A percentile compares a stretch with the other conserved stretches of the same genome.
Conservation (phyloP, 305 asterid species). For the Withania somnifera region DNA sequence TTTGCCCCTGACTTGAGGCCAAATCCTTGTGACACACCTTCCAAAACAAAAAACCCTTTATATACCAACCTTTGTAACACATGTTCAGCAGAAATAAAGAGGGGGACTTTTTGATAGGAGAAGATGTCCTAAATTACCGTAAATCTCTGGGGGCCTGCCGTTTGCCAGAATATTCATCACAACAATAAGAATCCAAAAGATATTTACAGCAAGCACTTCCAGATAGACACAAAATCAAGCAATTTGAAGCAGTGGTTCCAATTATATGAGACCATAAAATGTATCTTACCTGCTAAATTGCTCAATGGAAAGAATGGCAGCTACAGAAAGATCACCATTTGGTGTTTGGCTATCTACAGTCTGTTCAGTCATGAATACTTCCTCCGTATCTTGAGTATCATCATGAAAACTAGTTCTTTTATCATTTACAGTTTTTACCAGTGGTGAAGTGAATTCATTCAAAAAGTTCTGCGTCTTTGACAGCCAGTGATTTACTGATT, state of each 20-base stretch:
- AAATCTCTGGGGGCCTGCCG: background rate
- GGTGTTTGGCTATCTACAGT: slow-evolving; percentile 60
- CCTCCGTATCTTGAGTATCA: slow-evolving; percentile 41
- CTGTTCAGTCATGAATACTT: slow-evolving; percentile 56
- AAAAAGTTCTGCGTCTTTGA: slow-evolving; percentile 72
- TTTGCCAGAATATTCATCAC: background rate
- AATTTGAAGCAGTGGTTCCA: background rate
- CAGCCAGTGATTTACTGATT: slow-evolving; percentile 62
- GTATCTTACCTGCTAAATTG: slow-evolving; percentile 84
- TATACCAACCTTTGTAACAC: too few species aligned
- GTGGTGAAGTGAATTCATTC: slow-evolving; percentile 65
- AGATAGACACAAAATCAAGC: background rate
- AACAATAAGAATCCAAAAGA: background rate
- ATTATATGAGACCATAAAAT: background rate
- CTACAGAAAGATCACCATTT: slow-evolving; percentile 72
- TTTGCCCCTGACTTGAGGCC: too few species aligned
- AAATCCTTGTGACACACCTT: too few species aligned
- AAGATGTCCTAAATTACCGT: background rate
- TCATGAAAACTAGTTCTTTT: slow-evolving; percentile 30
- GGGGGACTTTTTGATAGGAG: background rate
- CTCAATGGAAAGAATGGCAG: slow-evolving; percentile 84
- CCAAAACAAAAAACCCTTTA: too few species aligned
- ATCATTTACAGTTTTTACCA: slow-evolving; percentile 59
- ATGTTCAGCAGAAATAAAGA: background rate
- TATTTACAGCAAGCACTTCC: background rate